phyloP scores from a whole-genome alignment of 1,284 basidiomycete genomes.

The Ustilago curta region DNA sequence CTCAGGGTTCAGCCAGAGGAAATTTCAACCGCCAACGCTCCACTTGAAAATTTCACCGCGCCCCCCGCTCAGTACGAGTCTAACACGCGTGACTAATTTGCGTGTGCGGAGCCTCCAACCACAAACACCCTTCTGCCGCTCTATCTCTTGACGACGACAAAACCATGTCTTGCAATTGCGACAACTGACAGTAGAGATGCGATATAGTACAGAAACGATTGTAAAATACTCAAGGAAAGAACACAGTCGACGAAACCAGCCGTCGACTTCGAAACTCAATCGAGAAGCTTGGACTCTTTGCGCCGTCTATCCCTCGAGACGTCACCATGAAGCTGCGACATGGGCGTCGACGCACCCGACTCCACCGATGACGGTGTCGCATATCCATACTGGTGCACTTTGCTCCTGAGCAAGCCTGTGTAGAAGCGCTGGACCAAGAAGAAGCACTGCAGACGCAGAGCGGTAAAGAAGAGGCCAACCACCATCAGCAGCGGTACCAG shows the following conservation, averaged over 20 bases:
- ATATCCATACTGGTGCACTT: slow-evolving; percentile 42
- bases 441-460: slow-evolving; percentile 49
- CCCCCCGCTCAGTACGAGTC: background rate
- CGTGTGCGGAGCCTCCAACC: background rate
- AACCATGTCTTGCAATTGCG: background rate
- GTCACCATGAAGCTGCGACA: slow-evolving; percentile 14
- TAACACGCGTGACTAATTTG: background rate
- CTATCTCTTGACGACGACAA: background rate
- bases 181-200: background rate
- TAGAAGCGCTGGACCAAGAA: slow-evolving; percentile 47
- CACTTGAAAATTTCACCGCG: slow-evolving; percentile 7
- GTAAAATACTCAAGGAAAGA: background rate
- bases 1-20: slow-evolving; percentile 4
- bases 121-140: background rate
- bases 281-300: slow-evolving; percentile 38
- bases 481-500: slow-evolving; percentile 49
- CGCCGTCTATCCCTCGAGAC: slow-evolving; percentile 19
- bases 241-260: slow-evolving; percentile 18
- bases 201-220: slow-evolving; percentile 7
- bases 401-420: slow-evolving; percentile 21
- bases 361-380: slow-evolving; percentile 3
- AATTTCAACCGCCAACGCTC: slow-evolving; percentile 10
- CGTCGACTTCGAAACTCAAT: slow-evolving; percentile 23
- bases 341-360: slow-evolving; percentile 23
- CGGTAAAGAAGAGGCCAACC: slow-evolving; percentile 42